Evolutionary conservation across 1,139 yeast species (phyloP).

Genomic region (Barnettozyma hawaiiensis): DNA sequence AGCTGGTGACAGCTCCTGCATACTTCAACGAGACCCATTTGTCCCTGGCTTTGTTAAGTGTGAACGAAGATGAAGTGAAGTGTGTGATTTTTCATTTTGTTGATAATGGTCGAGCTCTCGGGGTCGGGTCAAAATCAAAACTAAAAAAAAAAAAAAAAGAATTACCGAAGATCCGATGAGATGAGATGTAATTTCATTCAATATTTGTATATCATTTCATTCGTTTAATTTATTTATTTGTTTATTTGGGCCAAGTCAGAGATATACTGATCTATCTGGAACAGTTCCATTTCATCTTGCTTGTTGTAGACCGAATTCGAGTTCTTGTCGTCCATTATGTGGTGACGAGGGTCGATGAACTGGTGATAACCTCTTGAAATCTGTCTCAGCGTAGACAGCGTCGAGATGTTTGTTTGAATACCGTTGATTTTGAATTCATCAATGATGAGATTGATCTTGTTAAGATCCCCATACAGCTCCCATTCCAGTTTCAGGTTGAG

Average conservation of each 20-base stretch:
- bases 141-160: too few species aligned
- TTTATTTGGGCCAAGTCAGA: constrained; percentile 5
- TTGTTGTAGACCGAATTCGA: constrained; percentile 21
- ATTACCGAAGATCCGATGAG: too few species aligned
- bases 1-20: constrained; percentile 5
- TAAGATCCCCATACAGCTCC: constrained; percentile 35
- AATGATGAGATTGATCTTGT: constrained; percentile 30
- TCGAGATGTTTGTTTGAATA: constrained; percentile 33
- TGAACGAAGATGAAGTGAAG: too few species aligned
- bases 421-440: constrained; percentile 40
- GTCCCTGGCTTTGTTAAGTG: background rate
- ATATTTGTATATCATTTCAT: too few species aligned
- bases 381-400: constrained; percentile 28
- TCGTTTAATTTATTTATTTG: background rate
- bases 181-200: too few species aligned
- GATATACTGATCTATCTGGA: constrained; percentile 27
- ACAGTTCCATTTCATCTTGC: constrained; percentile 29
- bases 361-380: constrained; percentile 14
- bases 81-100: too few species aligned
- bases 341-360: constrained; percentile 1
- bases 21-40: constrained; percentile 5
- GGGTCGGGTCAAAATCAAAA: too few species aligned
- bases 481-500: constrained; percentile 33
- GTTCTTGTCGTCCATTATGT: constrained; percentile 8
- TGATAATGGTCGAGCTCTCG: too few species aligned